phyloP scores from a whole-genome alignment of 257 asterid species.

The Linaria vulgaris region DNA sequence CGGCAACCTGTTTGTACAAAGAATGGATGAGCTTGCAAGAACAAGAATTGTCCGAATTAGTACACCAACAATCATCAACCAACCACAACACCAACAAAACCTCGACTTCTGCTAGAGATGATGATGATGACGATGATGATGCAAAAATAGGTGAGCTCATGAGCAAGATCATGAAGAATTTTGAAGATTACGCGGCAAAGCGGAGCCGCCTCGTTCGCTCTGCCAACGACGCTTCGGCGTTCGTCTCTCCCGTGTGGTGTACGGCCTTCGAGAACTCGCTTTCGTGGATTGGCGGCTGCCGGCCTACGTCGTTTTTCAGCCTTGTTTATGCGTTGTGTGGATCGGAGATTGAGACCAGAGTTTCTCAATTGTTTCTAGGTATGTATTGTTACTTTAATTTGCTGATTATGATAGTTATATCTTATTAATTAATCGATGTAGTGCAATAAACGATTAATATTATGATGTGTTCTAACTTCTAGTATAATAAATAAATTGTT shows the following conservation, averaged over 20 bases:
- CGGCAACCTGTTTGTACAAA: background rate
- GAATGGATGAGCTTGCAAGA: constrained; percentile 29
- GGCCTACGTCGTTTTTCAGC: constrained; percentile 28
- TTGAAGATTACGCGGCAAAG: constrained; percentile 9
- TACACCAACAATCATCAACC: constrained; percentile 12
- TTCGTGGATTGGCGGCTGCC: constrained; percentile 28
- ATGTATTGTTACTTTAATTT: background rate
- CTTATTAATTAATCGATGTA: too few species aligned
- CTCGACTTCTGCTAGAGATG: background rate
- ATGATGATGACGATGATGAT: background rate
- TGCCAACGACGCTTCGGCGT: constrained; percentile 8
- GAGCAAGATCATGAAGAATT: constrained; percentile 8
- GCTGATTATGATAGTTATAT: too few species aligned
- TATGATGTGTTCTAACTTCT: too few species aligned
- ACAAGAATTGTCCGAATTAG: constrained; percentile 26
- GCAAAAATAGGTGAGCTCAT: background rate
- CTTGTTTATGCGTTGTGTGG: constrained; percentile 29
- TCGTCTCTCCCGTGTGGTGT: constrained; percentile 25
- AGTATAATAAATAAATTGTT: too few species aligned
- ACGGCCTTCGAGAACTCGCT: constrained; percentile 24
- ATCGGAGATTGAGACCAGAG: constrained; percentile 18
- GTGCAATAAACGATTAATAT: too few species aligned
- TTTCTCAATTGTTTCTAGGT: constrained; percentile 17
- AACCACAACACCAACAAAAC: background rate
- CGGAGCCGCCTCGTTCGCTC: constrained; percentile 16